Evolutionary conservation across 768 basidiomycete species (phyloP).

Genomic region (Termitomyces sp.): DNA sequence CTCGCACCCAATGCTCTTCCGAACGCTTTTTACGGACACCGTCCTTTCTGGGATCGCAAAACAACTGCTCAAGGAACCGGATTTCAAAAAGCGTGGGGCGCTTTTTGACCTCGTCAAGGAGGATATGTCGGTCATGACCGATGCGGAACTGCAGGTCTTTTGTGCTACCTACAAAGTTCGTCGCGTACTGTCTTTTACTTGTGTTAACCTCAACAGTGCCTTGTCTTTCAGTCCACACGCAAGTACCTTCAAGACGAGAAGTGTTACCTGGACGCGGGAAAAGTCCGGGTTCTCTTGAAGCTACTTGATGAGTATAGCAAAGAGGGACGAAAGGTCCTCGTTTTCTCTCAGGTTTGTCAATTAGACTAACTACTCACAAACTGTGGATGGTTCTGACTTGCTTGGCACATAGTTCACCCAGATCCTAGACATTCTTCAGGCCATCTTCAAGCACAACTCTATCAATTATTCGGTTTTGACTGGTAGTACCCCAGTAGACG

Average conservation of each 20-base stretch:
- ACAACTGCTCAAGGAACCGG: conserved; percentile 85
- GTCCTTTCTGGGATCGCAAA: conserved; percentile 73
- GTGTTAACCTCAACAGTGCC: not conserved
- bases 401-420: conserved; percentile 75
- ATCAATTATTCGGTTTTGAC: conserved; percentile 84
- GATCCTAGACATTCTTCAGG: conserved; percentile 90
- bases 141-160: conserved; percentile 90
- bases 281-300: conserved; percentile 70
- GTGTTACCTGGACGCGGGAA: conserved; percentile 86
- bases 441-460: conserved; percentile 67
- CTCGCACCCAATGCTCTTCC: conserved; percentile 95
- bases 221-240: conserved; percentile 54
- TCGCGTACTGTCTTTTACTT: not conserved
- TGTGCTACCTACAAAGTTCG: conserved; percentile 83
- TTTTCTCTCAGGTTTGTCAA: conserved; percentile 85
- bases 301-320: conserved; percentile 67
- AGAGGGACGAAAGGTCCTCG: conserved; percentile 78
- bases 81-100: conserved; percentile 83
- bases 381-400: not conserved
- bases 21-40: conserved; percentile 78
- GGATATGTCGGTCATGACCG: conserved; percentile 98
- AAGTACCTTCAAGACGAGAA: conserved; percentile 72
- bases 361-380: not conserved
- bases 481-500: conserved; percentile 90
- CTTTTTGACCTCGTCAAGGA: conserved; percentile 87